These are phyloP conservation scores for Huiozyma sinensis DNA, from an alignment of 805 yeast species.

Conservation along the genomic window DNA sequence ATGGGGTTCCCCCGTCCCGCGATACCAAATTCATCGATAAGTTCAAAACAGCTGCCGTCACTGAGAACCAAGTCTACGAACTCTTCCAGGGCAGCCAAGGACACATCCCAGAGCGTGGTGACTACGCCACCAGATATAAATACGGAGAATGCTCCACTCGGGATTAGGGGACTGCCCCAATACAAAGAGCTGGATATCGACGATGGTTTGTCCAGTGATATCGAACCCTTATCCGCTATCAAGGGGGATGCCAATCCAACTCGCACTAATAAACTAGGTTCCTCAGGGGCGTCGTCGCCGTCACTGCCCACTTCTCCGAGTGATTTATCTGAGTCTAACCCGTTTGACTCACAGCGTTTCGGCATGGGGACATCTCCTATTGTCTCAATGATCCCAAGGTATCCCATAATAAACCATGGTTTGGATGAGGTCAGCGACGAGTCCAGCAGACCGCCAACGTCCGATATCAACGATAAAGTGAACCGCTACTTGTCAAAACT, in stretches of 20 bases:
- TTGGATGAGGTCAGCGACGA: not conserved
- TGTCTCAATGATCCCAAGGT: constrained; percentile 23
- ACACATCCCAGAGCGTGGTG: not conserved
- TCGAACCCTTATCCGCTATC: constrained; percentile 17
- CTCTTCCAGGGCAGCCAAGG: not conserved
- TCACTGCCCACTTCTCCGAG: constrained; percentile 27
- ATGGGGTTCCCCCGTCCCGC: constrained; percentile 19
- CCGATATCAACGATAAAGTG: constrained; percentile 26
- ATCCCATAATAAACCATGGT: constrained; percentile 4
- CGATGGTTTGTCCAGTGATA: constrained; percentile 30
- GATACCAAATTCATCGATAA: constrained; percentile 18
- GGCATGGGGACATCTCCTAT: constrained; percentile 27
- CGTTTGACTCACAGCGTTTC: constrained; percentile 22
- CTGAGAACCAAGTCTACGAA: constrained; percentile 2
- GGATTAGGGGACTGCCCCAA: constrained; percentile 6
- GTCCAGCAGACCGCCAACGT: constrained; percentile 16
- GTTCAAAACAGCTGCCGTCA: constrained; percentile 16
- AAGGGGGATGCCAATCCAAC: not conserved
- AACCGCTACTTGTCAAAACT: constrained; percentile 23
- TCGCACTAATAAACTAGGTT: not conserved
- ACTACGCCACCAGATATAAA: constrained; percentile 1
- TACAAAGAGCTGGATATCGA: constrained; percentile 27
- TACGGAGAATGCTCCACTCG: not conserved
- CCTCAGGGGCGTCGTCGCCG: constrained; percentile 17
- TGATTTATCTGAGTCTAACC: constrained; percentile 21